Base-by-base conservation (phyloP, 2,329 filamentous ascomycete genomes). In the Sordariomycetes sp. region DNA sequence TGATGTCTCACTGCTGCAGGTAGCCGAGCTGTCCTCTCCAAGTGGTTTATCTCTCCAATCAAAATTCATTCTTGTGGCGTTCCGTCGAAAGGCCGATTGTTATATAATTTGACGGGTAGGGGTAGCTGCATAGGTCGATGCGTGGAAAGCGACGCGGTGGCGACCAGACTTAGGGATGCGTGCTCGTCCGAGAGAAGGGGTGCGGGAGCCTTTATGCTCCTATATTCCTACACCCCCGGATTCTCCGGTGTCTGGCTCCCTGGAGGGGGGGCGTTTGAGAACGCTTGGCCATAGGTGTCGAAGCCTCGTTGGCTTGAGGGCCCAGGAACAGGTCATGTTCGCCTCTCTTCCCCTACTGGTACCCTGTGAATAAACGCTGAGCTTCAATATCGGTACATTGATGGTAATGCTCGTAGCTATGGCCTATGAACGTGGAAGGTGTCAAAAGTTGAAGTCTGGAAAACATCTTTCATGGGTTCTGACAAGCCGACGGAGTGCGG, bases 51-150 rank as follows among this genome's bases (percentile, higher is more conserved):
- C 25, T 32, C 28, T 16, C 51, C 51, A 53, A 34, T 53, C 25
- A 53, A 3, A n/a, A n/a, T 3, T 3, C 46, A 11, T 50, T 22
- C 46, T 11, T 50, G 22, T 5, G 5, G 46, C 46, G 18, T 50
- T 14, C 46, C 46, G 46, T 50, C 20, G 46, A 50, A 24, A 24
- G 46, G 8, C 46, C 46, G 46, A 50, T 50, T 50, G 46, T 24
- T 50, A 50, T 2, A 24, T 50, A 50, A 50, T 50, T 46, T 46
- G 46, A 50, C 51, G 51, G 51, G 51, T 53, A 20, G 32, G 55
- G 55, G 55, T 53, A 57, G 55, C 48, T 57, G 55, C 55, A 57
- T 57, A 57, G 22, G 1, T 51, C 18, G 50, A 46, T 20, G 55
- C 55, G 55, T 52, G 25, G 55, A 35, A 51, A 43, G 43, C 28